These are phyloP conservation scores for Psophocarpus tetragonolobus DNA, from an alignment of 306 rosid genomes.

Conservation along the genomic window DNA sequence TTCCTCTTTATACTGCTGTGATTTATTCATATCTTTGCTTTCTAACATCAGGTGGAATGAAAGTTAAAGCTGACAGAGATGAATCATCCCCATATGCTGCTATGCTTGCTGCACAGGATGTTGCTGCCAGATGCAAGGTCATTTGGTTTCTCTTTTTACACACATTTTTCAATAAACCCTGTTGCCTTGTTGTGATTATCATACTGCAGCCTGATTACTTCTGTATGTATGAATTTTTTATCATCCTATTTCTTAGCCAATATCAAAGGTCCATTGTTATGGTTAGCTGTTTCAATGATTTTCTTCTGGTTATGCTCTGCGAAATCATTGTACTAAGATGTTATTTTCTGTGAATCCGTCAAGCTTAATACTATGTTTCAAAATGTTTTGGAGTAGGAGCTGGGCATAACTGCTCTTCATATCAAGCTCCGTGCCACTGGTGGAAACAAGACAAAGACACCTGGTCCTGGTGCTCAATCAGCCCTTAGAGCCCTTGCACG, in stretches of 20 bases:
- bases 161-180: neutral
- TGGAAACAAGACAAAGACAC: slow-evolving; percentile 88
- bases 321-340: neutral
- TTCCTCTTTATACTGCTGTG: neutral
- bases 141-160: neutral
- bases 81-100: slow-evolving; percentile 95
- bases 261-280: no score
- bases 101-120: slow-evolving; percentile 97
- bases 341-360: neutral
- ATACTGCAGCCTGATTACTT: neutral
- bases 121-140: slow-evolving; percentile 85
- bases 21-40: neutral
- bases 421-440: slow-evolving; percentile 90
- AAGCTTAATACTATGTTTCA: neutral
- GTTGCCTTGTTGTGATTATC: neutral
- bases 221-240: neutral
- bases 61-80: slow-evolving; percentile 91
- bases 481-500: slow-evolving; percentile 94
- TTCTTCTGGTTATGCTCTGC: neutral
- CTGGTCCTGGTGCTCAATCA: slow-evolving; percentile 95
- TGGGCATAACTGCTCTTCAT: slow-evolving; percentile 84
- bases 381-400: slow-evolving; percentile 50
- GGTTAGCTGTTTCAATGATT: neutral
- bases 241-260: neutral
- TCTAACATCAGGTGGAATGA: slow-evolving; percentile 74